Base-by-base conservation (phyloP, 768 basidiomycete genomes). In the Amanita molliuscula region DNA sequence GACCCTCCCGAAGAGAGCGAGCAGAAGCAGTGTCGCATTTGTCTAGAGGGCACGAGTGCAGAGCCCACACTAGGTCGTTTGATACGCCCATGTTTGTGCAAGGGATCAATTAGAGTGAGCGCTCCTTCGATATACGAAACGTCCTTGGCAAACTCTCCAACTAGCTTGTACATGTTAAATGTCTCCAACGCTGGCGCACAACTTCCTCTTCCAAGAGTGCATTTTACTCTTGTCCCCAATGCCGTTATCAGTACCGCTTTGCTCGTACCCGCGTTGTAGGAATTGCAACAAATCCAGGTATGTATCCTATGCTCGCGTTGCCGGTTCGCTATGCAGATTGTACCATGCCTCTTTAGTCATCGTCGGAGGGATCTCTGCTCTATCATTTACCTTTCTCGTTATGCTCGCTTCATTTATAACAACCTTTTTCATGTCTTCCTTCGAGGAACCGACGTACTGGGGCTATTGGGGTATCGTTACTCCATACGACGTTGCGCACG, bases 1-100 rank as follows among this genome's bases (percentile, higher is more conserved):
- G 46, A 47, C 9, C 21, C 41, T 28, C 28, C 49, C 26, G 41
- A 43, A 6, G 47, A 47, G 21, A 31, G 52, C 31, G 64, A 75
- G 45, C 79, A 79, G 58, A 83, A 76, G 58, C 84, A 86, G 60
- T 93, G 91, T 59, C 75, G 91, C 47, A 94, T 94, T 41, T 94
- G 91, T 61, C 71, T 90, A 23, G 84, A 85, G 34, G 82, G 85
- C 3, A 63, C 67, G 9, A 75, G 77, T 40, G 75, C 77, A 20
- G 82, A 85, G 55, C 61, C 55, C 0, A 72, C 76, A 21, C 67
- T 84, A 35, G 91, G 91, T 2, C 77, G 81, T 48, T 76, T 93
- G 55, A 89, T 94, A 55, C 79, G 82, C 26, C 91, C 91, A 4
- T 88, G 87, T 62, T 68, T 82, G 2, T 88, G 86, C 63, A 81